phyloP scores from a whole-genome alignment of 2,329 filamentous ascomycete genomes.

The Seiridium cupressi region DNA sequence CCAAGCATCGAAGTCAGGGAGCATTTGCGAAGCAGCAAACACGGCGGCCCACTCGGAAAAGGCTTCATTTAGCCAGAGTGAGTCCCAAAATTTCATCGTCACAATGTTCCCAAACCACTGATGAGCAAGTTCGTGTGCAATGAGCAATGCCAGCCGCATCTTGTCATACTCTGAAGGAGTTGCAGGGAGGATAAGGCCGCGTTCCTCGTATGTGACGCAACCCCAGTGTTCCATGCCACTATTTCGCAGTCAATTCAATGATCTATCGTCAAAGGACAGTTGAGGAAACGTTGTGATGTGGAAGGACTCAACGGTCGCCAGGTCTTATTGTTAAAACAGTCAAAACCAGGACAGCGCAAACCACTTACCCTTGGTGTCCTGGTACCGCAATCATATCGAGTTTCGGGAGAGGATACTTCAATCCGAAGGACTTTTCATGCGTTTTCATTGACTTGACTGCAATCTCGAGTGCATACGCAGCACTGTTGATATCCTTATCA shows the following conservation, averaged over 20 bases:
- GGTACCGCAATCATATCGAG: conserved; percentile 76
- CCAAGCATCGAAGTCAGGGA: conserved; percentile 13
- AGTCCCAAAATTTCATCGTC: conserved; percentile 75
- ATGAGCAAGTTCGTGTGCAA: conserved; percentile 72
- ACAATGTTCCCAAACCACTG: conserved; percentile 76
- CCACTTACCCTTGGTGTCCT: conserved; percentile 21
- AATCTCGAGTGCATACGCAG: conserved; percentile 65
- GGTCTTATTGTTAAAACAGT: too few species aligned
- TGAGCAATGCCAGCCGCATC: conserved; percentile 33
- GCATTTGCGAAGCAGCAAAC: conserved; percentile 11
- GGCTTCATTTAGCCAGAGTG: conserved; percentile 71
- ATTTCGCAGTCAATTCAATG: conserved; percentile 31
- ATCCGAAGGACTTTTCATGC: conserved; percentile 69
- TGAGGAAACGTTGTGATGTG: too few species aligned
- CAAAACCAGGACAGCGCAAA: too few species aligned
- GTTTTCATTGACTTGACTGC: conserved; percentile 65
- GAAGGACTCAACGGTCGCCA: too few species aligned
- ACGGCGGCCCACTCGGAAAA: conserved; percentile 62
- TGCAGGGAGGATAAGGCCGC: conserved; percentile 49
- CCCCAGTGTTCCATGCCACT: conserved; percentile 79
- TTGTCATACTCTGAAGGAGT: not conserved
- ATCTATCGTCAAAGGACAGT: too few species aligned
- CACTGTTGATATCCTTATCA: conserved; percentile 60
- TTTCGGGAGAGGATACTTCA: conserved; percentile 67
- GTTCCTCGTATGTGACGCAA: conserved; percentile 65